Percentiles rank a stretch among this genome's conserved stretches.
Evolutionary conservation across 768 basidiomycete species (phyloP).

Genomic region (Mrakia gelida): DNA sequence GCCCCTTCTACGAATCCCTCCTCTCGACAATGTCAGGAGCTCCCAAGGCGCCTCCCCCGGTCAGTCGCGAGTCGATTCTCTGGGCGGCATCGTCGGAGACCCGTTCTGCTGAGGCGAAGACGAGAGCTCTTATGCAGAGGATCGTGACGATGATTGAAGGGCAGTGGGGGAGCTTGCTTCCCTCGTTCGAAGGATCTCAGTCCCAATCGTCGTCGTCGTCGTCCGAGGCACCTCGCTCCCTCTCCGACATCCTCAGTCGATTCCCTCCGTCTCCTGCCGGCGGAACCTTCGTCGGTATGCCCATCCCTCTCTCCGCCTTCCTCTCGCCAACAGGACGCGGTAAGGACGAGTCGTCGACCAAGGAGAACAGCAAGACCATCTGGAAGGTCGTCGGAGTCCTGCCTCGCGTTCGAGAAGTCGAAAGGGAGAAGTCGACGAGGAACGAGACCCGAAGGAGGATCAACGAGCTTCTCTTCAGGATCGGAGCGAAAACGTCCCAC

Average conservation of each 20-base stretch:
- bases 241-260: background rate
- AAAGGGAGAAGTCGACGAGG: constrained; percentile 34
- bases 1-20: constrained; percentile 49
- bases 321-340: background rate
- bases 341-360: constrained; percentile 6
- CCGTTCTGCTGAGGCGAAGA: background rate
- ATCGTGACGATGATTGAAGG: background rate
- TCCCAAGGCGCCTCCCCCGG: background rate
- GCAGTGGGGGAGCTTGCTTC: constrained; percentile 18
- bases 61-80: background rate
- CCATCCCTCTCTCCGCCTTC: background rate
- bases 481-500: constrained; percentile 35
- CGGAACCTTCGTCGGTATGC: background rate
- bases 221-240: background rate
- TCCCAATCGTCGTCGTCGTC: background rate
- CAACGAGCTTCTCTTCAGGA: constrained; percentile 36
- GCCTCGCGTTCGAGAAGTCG: constrained; percentile 16
- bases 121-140: background rate
- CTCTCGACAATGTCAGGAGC: constrained; percentile 9
- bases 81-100: background rate
- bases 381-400: constrained; percentile 35
- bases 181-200: constrained; percentile 15
- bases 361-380: constrained; percentile 20
- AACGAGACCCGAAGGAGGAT: constrained; percentile 31
- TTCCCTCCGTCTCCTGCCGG: background rate